A percentile compares a stretch with the other conserved stretches of the same genome.
Conservation (phyloP, 495 filamentous ascomycete genomes). For the Hypoxylon subgilvum region DNA sequence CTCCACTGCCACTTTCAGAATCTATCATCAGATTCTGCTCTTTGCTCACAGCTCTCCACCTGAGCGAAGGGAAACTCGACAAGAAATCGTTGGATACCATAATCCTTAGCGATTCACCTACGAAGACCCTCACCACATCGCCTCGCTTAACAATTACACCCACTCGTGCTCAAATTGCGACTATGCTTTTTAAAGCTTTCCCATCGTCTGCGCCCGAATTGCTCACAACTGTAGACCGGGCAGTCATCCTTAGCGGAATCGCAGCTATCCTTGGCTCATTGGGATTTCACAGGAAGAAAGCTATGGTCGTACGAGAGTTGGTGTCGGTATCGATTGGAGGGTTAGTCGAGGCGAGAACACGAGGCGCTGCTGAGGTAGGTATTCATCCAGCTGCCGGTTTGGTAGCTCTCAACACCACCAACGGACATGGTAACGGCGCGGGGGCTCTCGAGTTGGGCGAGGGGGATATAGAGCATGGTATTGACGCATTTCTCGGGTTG, state of each 20-base stretch:
- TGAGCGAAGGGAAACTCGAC: slow-evolving; percentile 70
- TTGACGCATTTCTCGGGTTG: slow-evolving; percentile 59
- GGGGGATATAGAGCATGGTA: slow-evolving; percentile 76
- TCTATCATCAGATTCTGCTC: slow-evolving; percentile 79
- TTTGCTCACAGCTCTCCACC: slow-evolving; percentile 71
- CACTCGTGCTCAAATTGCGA: slow-evolving; percentile 69
- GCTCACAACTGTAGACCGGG: slow-evolving; percentile 70
- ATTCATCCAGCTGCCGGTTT: slow-evolving; percentile 91
- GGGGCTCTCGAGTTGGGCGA: slow-evolving; percentile 75
- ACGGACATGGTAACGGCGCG: slow-evolving; percentile 55
- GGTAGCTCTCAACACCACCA: slow-evolving; percentile 62
- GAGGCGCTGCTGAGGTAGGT: slow-evolving; percentile 91
- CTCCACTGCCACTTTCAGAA: slow-evolving; percentile 81
- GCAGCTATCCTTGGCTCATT: slow-evolving; percentile 78
- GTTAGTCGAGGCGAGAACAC: slow-evolving; percentile 88
- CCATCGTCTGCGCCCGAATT: slow-evolving; percentile 67
- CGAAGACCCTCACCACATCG: slow-evolving; percentile 46
- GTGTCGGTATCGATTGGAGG: slow-evolving; percentile 81
- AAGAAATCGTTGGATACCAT: slow-evolving; percentile 71
- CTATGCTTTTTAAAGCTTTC: slow-evolving; percentile 73
- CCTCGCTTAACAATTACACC: slow-evolving; percentile 58
- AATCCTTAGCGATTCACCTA: slow-evolving; percentile 52
- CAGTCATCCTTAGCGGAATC: slow-evolving; percentile 81
- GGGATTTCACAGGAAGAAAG: slow-evolving; percentile 83
- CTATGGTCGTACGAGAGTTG: slow-evolving; percentile 81